phyloP scores from a whole-genome alignment of 108 stramenopile genomes.

The Poteriospumella lacustris region DNA sequence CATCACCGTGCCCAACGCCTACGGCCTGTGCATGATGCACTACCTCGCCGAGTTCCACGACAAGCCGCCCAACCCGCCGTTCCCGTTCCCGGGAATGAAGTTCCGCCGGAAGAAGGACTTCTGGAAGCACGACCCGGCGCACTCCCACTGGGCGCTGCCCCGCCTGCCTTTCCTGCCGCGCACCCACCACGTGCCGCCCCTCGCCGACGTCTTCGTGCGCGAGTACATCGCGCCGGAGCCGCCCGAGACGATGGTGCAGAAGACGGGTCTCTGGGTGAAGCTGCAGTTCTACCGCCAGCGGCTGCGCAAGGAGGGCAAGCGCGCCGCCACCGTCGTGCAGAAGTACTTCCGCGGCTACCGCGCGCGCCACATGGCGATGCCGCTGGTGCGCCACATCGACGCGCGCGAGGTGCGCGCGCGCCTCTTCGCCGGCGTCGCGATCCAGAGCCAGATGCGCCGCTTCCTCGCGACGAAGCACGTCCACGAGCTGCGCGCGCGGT shows the following conservation, averaged over 20 bases:
- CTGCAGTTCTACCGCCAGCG: too few relatives aligned
- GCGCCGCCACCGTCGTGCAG: background rate
- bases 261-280: too few relatives aligned
- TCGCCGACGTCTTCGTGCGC: background rate
- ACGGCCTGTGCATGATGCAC: background rate
- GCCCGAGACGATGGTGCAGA: background rate
- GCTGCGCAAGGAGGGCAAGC: too few relatives aligned
- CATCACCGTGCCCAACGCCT: background rate
- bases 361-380: too few relatives aligned
- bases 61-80: background rate
- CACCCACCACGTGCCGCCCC: background rate
- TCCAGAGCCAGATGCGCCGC: conserved; percentile 10
- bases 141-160: conserved; percentile 5
- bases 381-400: too few relatives aligned
- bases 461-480: background rate
- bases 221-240: background rate
- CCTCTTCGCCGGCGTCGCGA: background rate
- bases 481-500: background rate
- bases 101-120: background rate
- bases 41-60: background rate
- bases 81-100: conserved; percentile 2
- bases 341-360: background rate
- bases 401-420: too few relatives aligned
- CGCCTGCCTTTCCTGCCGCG: too few relatives aligned
- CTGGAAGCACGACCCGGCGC: background rate